phyloP scores from a whole-genome alignment of 805 yeast genomes.

The Lachancea sp. region DNA sequence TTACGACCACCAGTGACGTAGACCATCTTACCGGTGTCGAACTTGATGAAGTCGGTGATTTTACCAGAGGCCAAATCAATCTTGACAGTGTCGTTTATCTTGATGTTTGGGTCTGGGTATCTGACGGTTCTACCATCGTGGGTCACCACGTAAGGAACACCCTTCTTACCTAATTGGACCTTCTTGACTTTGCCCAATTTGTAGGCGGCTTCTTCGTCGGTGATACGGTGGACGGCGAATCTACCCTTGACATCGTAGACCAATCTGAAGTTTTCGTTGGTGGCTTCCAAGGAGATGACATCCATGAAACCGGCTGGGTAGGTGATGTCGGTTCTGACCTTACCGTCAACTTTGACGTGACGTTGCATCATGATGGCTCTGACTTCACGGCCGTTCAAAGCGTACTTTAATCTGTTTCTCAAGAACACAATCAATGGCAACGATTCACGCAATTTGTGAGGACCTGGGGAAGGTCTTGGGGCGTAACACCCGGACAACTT shows the following conservation, averaged over 20 bases:
- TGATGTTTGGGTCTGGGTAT: constrained; percentile 97
- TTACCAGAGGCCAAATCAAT: constrained; percentile 94
- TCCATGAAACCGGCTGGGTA: constrained; percentile 99
- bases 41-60: constrained; percentile 80
- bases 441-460: constrained; percentile 98
- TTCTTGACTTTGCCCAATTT: constrained; percentile 97
- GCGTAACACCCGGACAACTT: constrained; percentile 99
- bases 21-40: constrained; percentile 86
- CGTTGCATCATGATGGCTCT: constrained; percentile 97
- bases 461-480: constrained; percentile 99
- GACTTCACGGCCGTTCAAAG: constrained; percentile 98
- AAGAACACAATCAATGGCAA: constrained; percentile 94
- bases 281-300: constrained; percentile 93
- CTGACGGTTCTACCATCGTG: constrained; percentile 99
- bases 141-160: constrained; percentile 96
- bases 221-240: constrained; percentile 98
- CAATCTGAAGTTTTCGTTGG: constrained; percentile 99
- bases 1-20: constrained; percentile 98
- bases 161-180: constrained; percentile 97
- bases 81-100: constrained; percentile 96
- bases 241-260: constrained; percentile 98
- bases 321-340: constrained; percentile 98
- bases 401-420: constrained; percentile 98
- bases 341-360: constrained; percentile 97
- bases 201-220: constrained; percentile 97